These are phyloP conservation scores for Platanthera zijinensis DNA, from an alignment of 106 monocot species.

Conservation along the genomic window DNA sequence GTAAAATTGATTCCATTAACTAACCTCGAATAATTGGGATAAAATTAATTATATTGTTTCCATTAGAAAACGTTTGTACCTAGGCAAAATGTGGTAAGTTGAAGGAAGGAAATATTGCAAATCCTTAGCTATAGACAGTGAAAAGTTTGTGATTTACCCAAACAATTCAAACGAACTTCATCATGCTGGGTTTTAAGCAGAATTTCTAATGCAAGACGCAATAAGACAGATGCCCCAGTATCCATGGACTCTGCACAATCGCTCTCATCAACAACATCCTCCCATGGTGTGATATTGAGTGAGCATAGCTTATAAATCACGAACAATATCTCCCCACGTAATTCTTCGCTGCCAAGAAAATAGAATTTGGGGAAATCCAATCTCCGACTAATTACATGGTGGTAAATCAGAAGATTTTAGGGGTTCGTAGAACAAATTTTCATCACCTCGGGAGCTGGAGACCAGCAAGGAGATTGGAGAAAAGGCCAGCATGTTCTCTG, in stretches of 20 bases:
- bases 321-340: slow-evolving; percentile 83
- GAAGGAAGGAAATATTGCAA: slow-evolving; percentile 3
- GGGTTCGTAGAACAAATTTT: not conserved
- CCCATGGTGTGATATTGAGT: slow-evolving; percentile 43
- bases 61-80: not conserved
- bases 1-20: no score
- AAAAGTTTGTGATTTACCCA: slow-evolving; percentile 42
- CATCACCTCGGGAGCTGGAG: slow-evolving; percentile 80
- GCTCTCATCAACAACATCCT: slow-evolving; percentile 11
- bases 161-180: slow-evolving; percentile 84
- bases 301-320: slow-evolving; percentile 74
- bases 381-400: not conserved
- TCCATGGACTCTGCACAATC: slow-evolving; percentile 16
- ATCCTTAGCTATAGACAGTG: not conserved
- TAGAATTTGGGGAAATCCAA: not conserved
- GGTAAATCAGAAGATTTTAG: not conserved
- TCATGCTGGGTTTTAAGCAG: slow-evolving; percentile 73
- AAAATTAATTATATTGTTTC: not conserved
- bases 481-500: slow-evolving; percentile 44
- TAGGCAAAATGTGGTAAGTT: not conserved
- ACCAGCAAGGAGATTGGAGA: slow-evolving; percentile 58
- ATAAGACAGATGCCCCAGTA: slow-evolving; percentile 12
- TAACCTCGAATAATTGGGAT: not conserved
- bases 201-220: slow-evolving; percentile 55
- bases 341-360: slow-evolving; percentile 61